Percentiles rank a stretch among this genome's conserved stretches.
Conservation (phyloP, 2,329 filamentous ascomycete species). For the Aspergillus japonicus region DNA sequence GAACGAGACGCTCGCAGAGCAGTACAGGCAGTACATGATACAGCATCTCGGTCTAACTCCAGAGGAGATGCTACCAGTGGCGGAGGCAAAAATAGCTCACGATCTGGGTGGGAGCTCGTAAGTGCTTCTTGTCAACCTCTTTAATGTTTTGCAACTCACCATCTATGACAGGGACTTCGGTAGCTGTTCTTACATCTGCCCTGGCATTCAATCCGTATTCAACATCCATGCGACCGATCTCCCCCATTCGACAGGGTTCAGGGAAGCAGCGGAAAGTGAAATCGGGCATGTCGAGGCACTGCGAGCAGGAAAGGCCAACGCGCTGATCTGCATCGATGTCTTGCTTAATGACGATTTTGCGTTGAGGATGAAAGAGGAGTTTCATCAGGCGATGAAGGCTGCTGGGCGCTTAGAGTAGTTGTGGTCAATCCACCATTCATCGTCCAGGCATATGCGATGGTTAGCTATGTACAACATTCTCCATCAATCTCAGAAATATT, state of each 20-base stretch:
- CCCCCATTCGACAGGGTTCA: not conserved
- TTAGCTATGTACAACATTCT: no score
- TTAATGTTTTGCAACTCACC: not conserved
- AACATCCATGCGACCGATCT: not conserved
- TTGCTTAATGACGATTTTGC: not conserved
- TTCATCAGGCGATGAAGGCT: not conserved
- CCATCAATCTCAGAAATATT: no score
- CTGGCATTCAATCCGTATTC: not conserved
- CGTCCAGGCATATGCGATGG: no score
- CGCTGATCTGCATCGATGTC: not conserved
- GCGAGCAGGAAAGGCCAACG: not conserved
- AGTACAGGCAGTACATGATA: not conserved
- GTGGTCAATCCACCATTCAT: no score
- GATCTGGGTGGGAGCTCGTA: not conserved
- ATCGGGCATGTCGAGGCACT: not conserved
- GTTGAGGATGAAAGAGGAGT: not conserved
- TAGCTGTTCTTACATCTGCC: constrained; percentile 3
- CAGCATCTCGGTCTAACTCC: not conserved
- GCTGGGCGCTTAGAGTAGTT: not conserved
- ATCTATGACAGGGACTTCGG: not conserved
- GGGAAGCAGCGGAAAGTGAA: not conserved
- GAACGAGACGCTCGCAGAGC: not conserved
- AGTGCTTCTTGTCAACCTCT: not conserved
- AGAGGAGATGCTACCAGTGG: not conserved
- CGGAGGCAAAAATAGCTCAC: not conserved